Base-by-base conservation (phyloP, 306 rosid genomes). In the Gynostemma pentaphyllum region DNA sequence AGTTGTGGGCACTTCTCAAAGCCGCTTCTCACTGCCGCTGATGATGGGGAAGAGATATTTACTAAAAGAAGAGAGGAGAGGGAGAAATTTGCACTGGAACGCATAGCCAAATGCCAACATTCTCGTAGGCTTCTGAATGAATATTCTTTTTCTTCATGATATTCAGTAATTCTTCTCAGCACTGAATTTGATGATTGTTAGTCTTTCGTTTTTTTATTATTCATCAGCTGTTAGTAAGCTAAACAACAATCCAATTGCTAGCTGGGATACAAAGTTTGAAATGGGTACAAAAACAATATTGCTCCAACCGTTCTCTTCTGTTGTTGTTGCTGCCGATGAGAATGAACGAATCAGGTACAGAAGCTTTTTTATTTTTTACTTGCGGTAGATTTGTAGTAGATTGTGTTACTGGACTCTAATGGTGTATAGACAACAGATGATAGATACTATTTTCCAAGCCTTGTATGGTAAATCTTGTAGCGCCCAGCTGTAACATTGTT, bases 1-100 rank as follows among this genome's bases (percentile, higher is more conserved):
- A 84, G 99, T 68, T 94, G 99, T 67, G 94, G 94, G 47, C 94
- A 84, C 76, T 94, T 94, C 73, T 94, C 99, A 64, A 89, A 85
- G 82, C 96, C 97, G 45, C 94, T 88, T 50, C 85, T 94, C 60
- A 79, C 77, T 42, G 73, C 79, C 13, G 75, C 82, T 16, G 99
- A 86, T 69, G 97, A 88, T 52, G 64, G 86, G 30, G 95, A 88
- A 63, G 94, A 82, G 57, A 60, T 81, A 60, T 44, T 48, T 68
- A 82, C 79, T 59, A 87, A n/a, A n/a, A n/a, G 86, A 83, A 82
- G 99, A 78, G 99, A 94, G 72, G 97, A 88, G 78, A 84, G 82
- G 77, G 99, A 94, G 75, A 88, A 81, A 61, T 72, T 76, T 80
- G 90, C 94, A 12, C 54, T 94, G 85, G 99, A 89, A 83, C 85